Evolutionary conservation across 2,329 filamentous ascomycete genomes (phyloP).

Genomic region (Talaromyces sp.): DNA sequence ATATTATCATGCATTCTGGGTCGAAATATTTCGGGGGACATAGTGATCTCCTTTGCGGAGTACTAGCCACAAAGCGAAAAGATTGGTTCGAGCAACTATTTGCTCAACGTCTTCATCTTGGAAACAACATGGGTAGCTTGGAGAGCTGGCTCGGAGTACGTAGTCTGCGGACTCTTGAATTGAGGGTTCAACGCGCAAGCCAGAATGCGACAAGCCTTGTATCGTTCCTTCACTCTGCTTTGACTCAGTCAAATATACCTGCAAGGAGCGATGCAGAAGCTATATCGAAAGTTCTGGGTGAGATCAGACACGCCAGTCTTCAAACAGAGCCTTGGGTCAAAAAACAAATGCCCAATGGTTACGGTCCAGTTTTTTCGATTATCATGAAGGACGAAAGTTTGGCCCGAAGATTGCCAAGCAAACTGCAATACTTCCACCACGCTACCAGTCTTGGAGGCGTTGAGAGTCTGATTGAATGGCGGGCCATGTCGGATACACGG

Average conservation of each 20-base stretch:
- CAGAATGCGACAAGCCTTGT: conserved; percentile 68
- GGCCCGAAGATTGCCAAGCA: conserved; percentile 71
- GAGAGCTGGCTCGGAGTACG: conserved; percentile 91
- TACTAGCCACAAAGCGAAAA: conserved; percentile 62
- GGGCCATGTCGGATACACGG: conserved; percentile 74
- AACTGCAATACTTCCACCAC: conserved; percentile 82
- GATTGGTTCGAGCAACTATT: conserved; percentile 61
- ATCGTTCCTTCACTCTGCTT: conserved; percentile 61
- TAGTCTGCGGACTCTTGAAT: conserved; percentile 78
- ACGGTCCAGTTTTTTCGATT: conserved; percentile 82
- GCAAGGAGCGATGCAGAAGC: conserved; percentile 41
- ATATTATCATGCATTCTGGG: conserved; percentile 85
- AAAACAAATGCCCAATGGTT: conserved; percentile 88
- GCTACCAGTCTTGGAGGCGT: conserved; percentile 92
- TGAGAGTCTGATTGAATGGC: conserved; percentile 95
- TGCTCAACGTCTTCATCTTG: conserved; percentile 71
- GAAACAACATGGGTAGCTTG: conserved; percentile 80
- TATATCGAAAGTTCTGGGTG: conserved; percentile 55
- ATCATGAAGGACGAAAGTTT: conserved; percentile 57
- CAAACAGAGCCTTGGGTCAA: conserved; percentile 73
- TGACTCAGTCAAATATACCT: conserved; percentile 38
- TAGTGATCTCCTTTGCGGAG: conserved; percentile 86
- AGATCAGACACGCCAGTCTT: conserved; percentile 73
- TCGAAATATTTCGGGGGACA: conserved; percentile 98
- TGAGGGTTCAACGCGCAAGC: conserved; percentile 76